phyloP scores from a whole-genome alignment of 345 rosid species.

The Eucalyptus shirleyi region DNA sequence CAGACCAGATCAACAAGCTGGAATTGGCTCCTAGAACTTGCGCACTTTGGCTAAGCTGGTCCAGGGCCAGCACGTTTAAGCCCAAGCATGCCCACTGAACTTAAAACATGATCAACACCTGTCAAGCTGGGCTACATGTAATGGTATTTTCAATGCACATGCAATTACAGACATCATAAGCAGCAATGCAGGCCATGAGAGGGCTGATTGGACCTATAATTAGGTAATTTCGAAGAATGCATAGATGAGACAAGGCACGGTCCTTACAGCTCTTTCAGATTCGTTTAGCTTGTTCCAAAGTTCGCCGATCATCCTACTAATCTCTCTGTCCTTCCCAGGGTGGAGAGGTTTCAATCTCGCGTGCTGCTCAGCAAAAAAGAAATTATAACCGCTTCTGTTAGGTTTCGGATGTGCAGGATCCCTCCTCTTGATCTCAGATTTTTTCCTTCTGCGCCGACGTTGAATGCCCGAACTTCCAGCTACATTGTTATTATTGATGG shows the following conservation, averaged over 20 bases:
- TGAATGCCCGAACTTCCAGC: slow-evolving; percentile 10
- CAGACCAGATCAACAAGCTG: background rate
- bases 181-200: background rate
- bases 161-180: background rate
- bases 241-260: background rate
- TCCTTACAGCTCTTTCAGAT: slow-evolving; percentile 46
- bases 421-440: slow-evolving; percentile 75
- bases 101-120: background rate
- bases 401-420: slow-evolving; percentile 97
- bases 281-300: slow-evolving; percentile 76
- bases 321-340: slow-evolving; percentile 95
- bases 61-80: background rate
- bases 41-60: background rate
- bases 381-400: slow-evolving; percentile 88
- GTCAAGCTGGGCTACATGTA: background rate
- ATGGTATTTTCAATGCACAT: background rate
- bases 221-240: background rate
- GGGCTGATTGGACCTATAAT: background rate
- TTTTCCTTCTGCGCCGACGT: slow-evolving; percentile 81
- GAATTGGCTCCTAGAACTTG: background rate
- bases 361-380: slow-evolving; percentile 95
- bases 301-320: slow-evolving; percentile 90
- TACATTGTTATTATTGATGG: slow-evolving; percentile 7
- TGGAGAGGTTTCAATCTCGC: slow-evolving; percentile 83
- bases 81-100: background rate